Base-by-base conservation (phyloP, 345 rosid genomes). In the Luvunga scandens region DNA sequence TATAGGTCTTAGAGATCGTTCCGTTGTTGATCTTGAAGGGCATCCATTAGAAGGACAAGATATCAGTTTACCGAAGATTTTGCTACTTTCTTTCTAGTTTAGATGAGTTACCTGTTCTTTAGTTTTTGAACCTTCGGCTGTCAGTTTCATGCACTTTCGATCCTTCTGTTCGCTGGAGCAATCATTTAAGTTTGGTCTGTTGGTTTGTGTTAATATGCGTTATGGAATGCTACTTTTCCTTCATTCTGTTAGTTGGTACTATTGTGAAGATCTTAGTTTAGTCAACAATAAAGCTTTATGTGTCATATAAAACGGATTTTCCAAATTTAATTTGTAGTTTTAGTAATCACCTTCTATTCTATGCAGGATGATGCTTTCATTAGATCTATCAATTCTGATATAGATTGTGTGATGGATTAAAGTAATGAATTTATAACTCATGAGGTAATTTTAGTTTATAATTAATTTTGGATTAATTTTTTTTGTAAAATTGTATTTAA, bases 251-350 rank as follows among this genome's bases (percentile, higher is more conserved):
- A 73, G 75, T 79, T 86, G 34, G 78, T 77, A 72, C 76, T 34
- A 12, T 79, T 82, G 69, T 80, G 81, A 85, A 82, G 85, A 78
- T 82, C 78, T 80, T 80, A 78, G 75, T 86, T 80, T 80, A 81
- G 72, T 65, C 76, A 83, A 83, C 77, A 89, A 89, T 88, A 90
- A 90, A 82, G 89, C 88, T 73, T n/a, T 33, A 34, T 34, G 38
- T 6, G 1, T 34, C 38, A 34, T 34, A 34, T 34, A 34, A 34
- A 34, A 34, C 7, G 5, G 38, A 34, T 34, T 34, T 5, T 34
- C 1, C 7, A 34, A 34, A 34, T 34, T 6, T 6, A 34, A 6
- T 34, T 6, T 34, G 7, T 34, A 34, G 38, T 34, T 34, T 34
- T 34, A 34, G 38, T 34, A 34, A 34, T 7, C 7, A 34, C 38